These are phyloP conservation scores for Besnoitia besnoiti DNA, from an alignment of 169 alveolate species.

Conservation along the genomic window DNA sequence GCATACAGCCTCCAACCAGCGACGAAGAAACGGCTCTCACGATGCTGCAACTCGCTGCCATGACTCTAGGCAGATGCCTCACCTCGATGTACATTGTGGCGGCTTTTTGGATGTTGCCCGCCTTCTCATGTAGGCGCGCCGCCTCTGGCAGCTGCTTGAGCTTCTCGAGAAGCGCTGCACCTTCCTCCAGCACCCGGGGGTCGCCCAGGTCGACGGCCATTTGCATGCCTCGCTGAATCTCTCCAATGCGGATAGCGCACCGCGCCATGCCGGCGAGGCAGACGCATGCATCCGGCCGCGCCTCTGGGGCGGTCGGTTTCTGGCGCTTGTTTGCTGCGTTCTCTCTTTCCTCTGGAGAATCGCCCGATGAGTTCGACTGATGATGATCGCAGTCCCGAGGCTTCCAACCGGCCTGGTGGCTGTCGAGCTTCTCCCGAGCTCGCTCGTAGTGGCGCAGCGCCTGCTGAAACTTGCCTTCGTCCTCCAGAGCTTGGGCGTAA, in stretches of 20 bases:
- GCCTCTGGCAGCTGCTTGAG: conserved; percentile 85
- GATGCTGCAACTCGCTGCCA: too few species aligned
- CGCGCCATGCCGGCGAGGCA: conserved; percentile 90
- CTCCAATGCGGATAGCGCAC: conserved; percentile 85
- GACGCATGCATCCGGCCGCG: background rate
- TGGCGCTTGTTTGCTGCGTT: background rate
- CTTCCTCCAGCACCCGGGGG: conserved; percentile 79
- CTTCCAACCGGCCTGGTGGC: background rate
- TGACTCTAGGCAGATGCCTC: too few species aligned
- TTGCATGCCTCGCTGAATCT: conserved; percentile 81
- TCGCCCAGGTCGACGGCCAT: conserved; percentile 83
- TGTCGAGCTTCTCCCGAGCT: conserved; percentile 10
- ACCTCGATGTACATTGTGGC: conserved; percentile 83
- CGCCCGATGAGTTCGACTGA: background rate
- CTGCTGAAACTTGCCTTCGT: background rate
- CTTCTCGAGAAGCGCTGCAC: conserved; percentile 85
- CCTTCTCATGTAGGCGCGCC: conserved; percentile 84
- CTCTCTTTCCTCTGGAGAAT: background rate
- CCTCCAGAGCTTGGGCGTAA: background rate
- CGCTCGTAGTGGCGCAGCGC: conserved; percentile 16
- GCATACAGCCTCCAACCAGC: too few species aligned
- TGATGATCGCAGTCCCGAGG: background rate
- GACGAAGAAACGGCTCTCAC: too few species aligned
- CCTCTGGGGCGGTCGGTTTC: background rate
- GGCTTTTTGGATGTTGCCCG: conserved; percentile 86